Percentiles rank a stretch among this genome's conserved stretches.
phyloP scores from a whole-genome alignment of 345 rosid species.

The Rhizophora mangle region DNA sequence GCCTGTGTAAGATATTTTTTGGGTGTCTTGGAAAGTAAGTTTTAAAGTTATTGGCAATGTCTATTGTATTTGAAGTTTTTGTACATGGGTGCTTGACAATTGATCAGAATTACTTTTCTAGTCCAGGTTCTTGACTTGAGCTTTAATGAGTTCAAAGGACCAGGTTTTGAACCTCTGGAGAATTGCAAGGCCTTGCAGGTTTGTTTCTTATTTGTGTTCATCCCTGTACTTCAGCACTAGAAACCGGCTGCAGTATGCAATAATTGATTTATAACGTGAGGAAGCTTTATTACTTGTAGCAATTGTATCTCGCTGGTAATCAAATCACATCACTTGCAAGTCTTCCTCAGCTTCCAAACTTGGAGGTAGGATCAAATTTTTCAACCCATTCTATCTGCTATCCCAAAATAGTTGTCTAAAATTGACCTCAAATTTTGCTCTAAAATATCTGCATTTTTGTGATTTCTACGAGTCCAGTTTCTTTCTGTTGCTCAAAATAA shows the following conservation, averaged over 20 bases:
- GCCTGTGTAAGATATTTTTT: neutral
- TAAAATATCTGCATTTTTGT: neutral
- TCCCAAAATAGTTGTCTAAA: constrained; percentile 1
- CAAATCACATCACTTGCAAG: constrained; percentile 90
- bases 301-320: constrained; percentile 97
- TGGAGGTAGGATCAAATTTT: constrained; percentile 61
- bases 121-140: constrained; percentile 94
- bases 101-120: constrained; percentile 16
- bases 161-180: constrained; percentile 95
- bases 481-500: constrained; percentile 98
- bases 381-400: constrained; percentile 5
- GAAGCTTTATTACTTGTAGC: constrained; percentile 50
- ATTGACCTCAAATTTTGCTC: neutral
- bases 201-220: constrained; percentile 25
- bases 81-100: constrained; percentile 4
- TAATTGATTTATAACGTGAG: constrained; percentile 15
- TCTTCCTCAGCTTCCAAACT: constrained; percentile 92
- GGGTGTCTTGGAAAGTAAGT: neutral
- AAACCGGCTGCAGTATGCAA: constrained; percentile 3
- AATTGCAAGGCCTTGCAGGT: constrained; percentile 94
- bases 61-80: neutral
- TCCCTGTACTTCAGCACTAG: constrained; percentile 6
- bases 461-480: constrained; percentile 46
- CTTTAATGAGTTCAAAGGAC: constrained; percentile 98
- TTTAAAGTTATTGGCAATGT: neutral